Percentiles rank a stretch among this genome's conserved stretches.
Evolutionary conservation across 2,329 filamentous ascomycete species (phyloP).

Genomic region (Fusarium secorum): DNA sequence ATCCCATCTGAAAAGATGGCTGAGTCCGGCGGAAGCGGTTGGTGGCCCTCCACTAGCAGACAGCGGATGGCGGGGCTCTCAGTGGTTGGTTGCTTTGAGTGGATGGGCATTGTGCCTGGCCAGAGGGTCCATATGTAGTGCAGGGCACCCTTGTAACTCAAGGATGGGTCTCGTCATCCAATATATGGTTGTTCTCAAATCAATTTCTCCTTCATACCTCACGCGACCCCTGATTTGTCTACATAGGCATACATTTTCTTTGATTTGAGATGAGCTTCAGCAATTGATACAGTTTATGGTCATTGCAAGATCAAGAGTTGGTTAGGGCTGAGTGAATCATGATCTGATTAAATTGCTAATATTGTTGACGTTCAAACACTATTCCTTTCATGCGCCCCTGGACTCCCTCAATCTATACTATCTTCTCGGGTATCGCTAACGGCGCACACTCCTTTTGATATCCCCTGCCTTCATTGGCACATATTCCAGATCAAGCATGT

Average conservation of each 20-base stretch:
- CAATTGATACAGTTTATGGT: not conserved
- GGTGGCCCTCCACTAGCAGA: constrained; percentile 18
- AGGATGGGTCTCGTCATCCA: not conserved
- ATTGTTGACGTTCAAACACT: constrained; percentile 16
- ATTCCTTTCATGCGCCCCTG: constrained; percentile 16
- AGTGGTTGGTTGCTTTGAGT: constrained; percentile 9
- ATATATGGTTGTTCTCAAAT: not conserved
- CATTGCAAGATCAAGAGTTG: not conserved
- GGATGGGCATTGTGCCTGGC: not conserved
- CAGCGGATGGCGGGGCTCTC: constrained; percentile 23
- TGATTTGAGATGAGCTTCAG: not conserved
- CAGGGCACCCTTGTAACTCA: constrained; percentile 7
- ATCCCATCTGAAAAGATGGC: constrained; percentile 24
- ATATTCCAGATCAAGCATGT: constrained; percentile 18
- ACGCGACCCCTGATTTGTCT: constrained; percentile 19
- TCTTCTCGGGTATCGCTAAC: constrained; percentile 37
- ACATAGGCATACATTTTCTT: not conserved
- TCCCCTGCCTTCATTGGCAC: constrained; percentile 4
- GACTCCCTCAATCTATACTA: constrained; percentile 9
- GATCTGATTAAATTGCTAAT: constrained; percentile 4
- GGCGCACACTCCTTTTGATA: constrained; percentile 19
- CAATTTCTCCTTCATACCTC: constrained; percentile 33
- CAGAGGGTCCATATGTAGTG: not conserved
- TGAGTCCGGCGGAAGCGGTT: constrained; percentile 18
- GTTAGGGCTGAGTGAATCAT: not conserved